Base-by-base conservation (phyloP, 371 early-diverging fungal species). In the Gilbertella persicaria region DNA sequence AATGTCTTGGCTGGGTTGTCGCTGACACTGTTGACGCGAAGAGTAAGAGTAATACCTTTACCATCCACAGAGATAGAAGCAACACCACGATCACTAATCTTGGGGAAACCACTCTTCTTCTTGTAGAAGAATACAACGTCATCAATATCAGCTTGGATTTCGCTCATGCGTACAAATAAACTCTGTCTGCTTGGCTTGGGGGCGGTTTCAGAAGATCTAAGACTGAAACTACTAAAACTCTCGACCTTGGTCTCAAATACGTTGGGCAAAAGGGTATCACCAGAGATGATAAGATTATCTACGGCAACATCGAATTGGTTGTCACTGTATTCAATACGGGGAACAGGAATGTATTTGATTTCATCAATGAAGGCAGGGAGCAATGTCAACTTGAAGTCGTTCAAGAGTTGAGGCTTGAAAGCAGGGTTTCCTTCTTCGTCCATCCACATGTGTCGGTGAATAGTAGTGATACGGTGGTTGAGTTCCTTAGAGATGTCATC, bases 261-360 rank as follows among this genome's bases (percentile, higher is more conserved):
- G 20, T 78, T 77, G 0, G 88, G 88, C 16, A 88, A 41, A 21
- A 85, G 61, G 30, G 77, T 80, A 14, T 81, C 83, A 21, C 78
- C 75, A 25, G 83, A 67, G 25, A 87, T 42, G 41, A 84, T 65
- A 42, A 87, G 62, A 38, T 86, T 78, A 49, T 88, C 88, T 17
- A 86, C 55, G 37, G 75, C 72, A 5, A 86, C 53, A 49, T 86
- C 84, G 44, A 70, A 73, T 59, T 80, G 71, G 2, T 60, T 59
- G 50, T 86, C 85, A 35, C 71, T 67, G 53, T 86, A 82, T 50
- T 86, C 84, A 33, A 88, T 81, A 25, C 83, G 81, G 9, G 88
- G 85, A 46, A 88, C 65, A 24, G 85, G 85, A 24, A 88, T 66
- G 46, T 71, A 81, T 45, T 77, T 71, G 60, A 88, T 66, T 30